Evolutionary conservation across 169 alveolate species (phyloP).

Genomic region (Cytauxzoon felis): DNA sequence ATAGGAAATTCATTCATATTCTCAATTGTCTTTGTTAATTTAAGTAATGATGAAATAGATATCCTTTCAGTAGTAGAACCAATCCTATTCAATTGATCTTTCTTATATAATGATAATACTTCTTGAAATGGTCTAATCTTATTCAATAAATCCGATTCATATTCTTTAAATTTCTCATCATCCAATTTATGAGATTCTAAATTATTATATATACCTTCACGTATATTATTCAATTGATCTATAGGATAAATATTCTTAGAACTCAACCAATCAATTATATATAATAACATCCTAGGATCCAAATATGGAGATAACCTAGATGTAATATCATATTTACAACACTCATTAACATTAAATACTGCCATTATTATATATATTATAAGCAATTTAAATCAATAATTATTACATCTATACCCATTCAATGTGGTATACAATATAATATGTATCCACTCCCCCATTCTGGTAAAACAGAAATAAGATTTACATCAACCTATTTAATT

Average conservation of each 20-base stretch:
- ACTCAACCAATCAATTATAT: constrained; percentile 68
- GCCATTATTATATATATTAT: background rate
- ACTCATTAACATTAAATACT: constrained; percentile 7
- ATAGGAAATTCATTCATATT: constrained; percentile 38
- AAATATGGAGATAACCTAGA: constrained; percentile 62
- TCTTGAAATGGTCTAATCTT: constrained; percentile 62
- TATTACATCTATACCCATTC: too few relatives aligned
- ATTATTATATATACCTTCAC: constrained; percentile 24
- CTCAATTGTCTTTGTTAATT: constrained; percentile 40
- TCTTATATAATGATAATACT: constrained; percentile 62
- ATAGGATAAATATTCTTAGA: constrained; percentile 55
- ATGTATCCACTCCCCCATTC: too few relatives aligned
- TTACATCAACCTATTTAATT: too few relatives aligned
- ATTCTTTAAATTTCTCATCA: constrained; percentile 46
- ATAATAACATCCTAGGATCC: constrained; percentile 71
- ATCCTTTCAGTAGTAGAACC: constrained; percentile 64
- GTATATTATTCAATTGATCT: constrained; percentile 7
- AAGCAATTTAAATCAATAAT: too few relatives aligned
- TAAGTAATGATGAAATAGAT: constrained; percentile 59
- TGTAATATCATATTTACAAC: constrained; percentile 49
- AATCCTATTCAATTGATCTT: constrained; percentile 63
- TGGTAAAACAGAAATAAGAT: too few relatives aligned
- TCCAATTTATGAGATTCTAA: constrained; percentile 42
- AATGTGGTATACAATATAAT: background rate
- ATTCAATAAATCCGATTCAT: constrained; percentile 36